Conservation (phyloP, 371 early-diverging fungal species). For the Rhizopus microsporus region DNA sequence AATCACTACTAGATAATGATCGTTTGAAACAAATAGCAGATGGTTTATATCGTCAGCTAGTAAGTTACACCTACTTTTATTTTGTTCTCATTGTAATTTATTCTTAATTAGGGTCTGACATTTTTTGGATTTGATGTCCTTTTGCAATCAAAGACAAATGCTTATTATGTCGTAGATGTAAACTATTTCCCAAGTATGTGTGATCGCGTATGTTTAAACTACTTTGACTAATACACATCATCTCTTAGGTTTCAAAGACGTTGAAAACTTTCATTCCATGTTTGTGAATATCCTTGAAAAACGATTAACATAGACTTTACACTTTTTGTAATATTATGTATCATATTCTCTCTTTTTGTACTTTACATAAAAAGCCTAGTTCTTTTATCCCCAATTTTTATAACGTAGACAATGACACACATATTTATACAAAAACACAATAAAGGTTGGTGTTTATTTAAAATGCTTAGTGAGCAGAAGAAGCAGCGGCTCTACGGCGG, state of each 20-base stretch:
- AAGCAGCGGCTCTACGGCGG: constrained; percentile 69
- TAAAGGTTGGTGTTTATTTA: background rate
- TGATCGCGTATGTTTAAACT: background rate
- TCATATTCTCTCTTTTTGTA: background rate
- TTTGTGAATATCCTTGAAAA: constrained; percentile 26
- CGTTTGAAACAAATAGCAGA: constrained; percentile 38
- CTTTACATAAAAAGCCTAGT: background rate
- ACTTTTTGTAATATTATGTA: background rate
- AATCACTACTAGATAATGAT: constrained; percentile 26
- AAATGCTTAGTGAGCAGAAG: constrained; percentile 33
- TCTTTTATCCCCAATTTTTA: background rate
- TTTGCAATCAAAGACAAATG: constrained; percentile 34
- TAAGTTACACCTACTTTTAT: constrained; percentile 9
- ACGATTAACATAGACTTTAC: constrained; percentile 6
- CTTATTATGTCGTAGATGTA: constrained; percentile 46
- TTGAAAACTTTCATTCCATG: constrained; percentile 29
- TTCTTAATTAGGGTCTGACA: constrained; percentile 37
- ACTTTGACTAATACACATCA: background rate
- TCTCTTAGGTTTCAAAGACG: constrained; percentile 23
- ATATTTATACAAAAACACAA: background rate
- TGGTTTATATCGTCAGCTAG: constrained; percentile 34
- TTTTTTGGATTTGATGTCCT: constrained; percentile 54
- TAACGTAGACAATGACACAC: background rate
- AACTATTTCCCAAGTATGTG: constrained; percentile 54
- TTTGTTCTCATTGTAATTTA: background rate